Evolutionary conservation across 495 filamentous ascomycete species (phyloP).

Genomic region (Collariella sp.): DNA sequence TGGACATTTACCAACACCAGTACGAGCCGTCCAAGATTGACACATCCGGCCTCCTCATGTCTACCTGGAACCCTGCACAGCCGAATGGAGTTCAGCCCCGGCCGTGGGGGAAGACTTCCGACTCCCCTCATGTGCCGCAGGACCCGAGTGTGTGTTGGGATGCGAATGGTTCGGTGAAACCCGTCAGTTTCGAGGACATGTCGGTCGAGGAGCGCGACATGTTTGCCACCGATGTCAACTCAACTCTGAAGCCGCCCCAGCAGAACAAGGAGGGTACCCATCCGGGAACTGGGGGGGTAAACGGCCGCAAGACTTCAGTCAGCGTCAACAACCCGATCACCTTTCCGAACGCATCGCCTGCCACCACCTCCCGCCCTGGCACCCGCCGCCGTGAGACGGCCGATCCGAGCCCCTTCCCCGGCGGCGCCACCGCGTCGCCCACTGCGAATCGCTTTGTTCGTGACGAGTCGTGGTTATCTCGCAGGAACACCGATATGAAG

Average conservation of each 20-base stretch:
- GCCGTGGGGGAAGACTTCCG: conserved; percentile 70
- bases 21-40: conserved; percentile 51
- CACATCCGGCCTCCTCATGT: conserved; percentile 57
- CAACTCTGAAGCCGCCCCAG: conserved; percentile 75
- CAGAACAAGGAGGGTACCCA: conserved; percentile 63
- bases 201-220: conserved; percentile 76
- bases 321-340: conserved; percentile 45
- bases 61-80: conserved; percentile 66
- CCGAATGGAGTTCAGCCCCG: conserved; percentile 53
- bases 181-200: conserved; percentile 68
- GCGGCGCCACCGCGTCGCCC: conserved; percentile 42
- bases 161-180: conserved; percentile 57
- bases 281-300: conserved; percentile 34
- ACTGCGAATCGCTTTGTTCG: conserved; percentile 40
- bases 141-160: conserved; percentile 82
- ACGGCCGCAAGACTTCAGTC: conserved; percentile 68
- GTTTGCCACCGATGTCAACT: conserved; percentile 84
- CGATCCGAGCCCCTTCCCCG: conserved; percentile 63
- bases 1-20: conserved; percentile 62
- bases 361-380: conserved; percentile 54
- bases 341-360: conserved; percentile 53
- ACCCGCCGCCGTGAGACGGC: conserved; percentile 79
- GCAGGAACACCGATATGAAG: conserved; percentile 58
- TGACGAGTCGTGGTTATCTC: conserved; percentile 53
- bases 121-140: conserved; percentile 49